Evolutionary conservation across 495 filamentous ascomycete genomes (phyloP).

Genomic region (Aspergillus sparsus): DNA sequence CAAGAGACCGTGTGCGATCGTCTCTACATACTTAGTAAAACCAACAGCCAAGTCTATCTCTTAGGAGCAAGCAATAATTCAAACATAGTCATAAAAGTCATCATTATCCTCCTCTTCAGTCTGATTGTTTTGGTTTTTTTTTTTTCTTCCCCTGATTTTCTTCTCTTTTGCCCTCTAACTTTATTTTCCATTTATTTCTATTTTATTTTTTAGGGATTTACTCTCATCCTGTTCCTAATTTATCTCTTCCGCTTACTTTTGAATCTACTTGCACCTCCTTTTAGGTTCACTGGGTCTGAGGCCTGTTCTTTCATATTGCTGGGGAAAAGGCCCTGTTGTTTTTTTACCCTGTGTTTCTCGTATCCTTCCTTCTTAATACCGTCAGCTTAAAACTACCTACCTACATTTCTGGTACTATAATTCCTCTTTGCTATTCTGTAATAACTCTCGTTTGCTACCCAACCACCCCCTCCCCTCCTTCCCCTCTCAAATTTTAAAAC

Average conservation of each 20-base stretch:
- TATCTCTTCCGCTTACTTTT: slow-evolving; percentile 5
- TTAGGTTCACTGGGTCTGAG: neutral
- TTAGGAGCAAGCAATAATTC: slow-evolving; percentile 12
- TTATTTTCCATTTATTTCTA: neutral
- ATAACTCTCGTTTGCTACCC: slow-evolving; percentile 20
- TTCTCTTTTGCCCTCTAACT: slow-evolving; percentile 14
- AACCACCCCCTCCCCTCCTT: slow-evolving; percentile 3
- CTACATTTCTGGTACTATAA: slow-evolving; percentile 2
- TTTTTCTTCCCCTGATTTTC: slow-evolving; percentile 7
- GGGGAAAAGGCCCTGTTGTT: neutral
- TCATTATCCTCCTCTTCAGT: neutral
- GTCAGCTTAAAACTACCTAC: slow-evolving; percentile 4
- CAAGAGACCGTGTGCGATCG: slow-evolving; percentile 1
- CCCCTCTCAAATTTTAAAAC: too few relatives aligned
- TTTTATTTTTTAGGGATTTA: too few relatives aligned
- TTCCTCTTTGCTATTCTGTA: slow-evolving; percentile 6
- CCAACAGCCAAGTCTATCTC: slow-evolving; percentile 6
- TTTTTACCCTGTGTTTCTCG: slow-evolving; percentile 11
- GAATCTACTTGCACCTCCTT: neutral
- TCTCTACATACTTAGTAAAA: neutral
- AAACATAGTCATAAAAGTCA: slow-evolving; percentile 13
- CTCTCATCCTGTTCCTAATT: neutral
- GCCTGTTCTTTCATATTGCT: slow-evolving; percentile 10
- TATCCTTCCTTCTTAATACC: slow-evolving; percentile 17
- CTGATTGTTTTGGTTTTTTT: slow-evolving; percentile 5